Conservation (phyloP, 345 rosid species). For the Aquilaria yunnanensis region DNA sequence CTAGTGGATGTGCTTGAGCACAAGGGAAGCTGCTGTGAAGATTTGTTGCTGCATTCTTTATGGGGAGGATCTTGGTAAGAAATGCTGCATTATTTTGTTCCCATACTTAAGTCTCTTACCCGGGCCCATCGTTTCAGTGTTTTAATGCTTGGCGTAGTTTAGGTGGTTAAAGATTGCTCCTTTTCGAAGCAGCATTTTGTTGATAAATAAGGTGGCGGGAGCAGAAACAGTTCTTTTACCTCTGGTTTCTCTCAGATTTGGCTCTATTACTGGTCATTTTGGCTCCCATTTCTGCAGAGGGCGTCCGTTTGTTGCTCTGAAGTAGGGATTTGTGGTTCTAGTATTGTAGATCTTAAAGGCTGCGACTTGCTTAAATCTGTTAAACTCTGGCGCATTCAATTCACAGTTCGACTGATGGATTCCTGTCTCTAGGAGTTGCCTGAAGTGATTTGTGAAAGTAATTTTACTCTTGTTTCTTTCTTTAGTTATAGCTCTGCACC, state of each 20-base stretch:
- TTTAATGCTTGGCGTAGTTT: slow-evolving; percentile 34
- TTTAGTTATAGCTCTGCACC: slow-evolving; percentile 10
- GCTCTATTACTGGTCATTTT: background rate
- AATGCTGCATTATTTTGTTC: slow-evolving; percentile 20
- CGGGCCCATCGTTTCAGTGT: slow-evolving; percentile 31
- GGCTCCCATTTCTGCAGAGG: background rate
- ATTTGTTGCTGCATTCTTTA: slow-evolving; percentile 29
- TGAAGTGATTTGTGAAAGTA: slow-evolving; percentile 2
- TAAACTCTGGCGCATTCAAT: background rate
- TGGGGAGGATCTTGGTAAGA: slow-evolving; percentile 33
- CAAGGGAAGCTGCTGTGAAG: slow-evolving; percentile 15
- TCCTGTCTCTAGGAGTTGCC: background rate
- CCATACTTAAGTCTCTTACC: slow-evolving; percentile 28
- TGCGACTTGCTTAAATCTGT: slow-evolving; percentile 11
- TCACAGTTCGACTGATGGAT: background rate
- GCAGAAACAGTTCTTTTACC: slow-evolving; percentile 18
- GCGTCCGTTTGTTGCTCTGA: slow-evolving; percentile 3
- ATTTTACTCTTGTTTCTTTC: slow-evolving; percentile 8
- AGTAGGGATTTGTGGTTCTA: slow-evolving; percentile 1
- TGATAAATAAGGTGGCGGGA: slow-evolving; percentile 15
- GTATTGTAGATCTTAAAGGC: slow-evolving; percentile 4
- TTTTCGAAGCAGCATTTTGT: slow-evolving; percentile 20
- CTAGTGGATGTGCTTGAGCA: slow-evolving; percentile 15
- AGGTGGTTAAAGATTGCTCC: slow-evolving; percentile 20
- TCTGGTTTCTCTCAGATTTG: slow-evolving; percentile 11